Percentiles rank a stretch among this genome's conserved stretches.
Conservation (phyloP, 1,139 yeast genomes). For the Saccharomyces hybrid region DNA sequence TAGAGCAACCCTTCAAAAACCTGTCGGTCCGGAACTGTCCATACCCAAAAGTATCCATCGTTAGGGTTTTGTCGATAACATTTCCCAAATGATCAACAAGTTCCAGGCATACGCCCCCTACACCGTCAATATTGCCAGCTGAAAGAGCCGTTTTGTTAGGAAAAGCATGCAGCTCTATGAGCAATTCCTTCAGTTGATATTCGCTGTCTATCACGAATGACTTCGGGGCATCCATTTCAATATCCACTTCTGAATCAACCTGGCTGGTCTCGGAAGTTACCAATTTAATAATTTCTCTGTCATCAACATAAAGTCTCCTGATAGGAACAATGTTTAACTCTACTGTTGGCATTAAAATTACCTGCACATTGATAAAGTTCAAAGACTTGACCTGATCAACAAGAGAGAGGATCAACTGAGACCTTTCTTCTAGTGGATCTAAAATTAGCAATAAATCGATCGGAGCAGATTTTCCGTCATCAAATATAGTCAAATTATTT, state of each 20-base stretch:
- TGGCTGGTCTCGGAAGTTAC: neutral
- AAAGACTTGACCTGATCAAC: conserved; percentile 38
- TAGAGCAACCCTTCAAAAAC: conserved; percentile 9
- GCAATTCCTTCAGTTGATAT: conserved; percentile 37
- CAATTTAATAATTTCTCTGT: neutral
- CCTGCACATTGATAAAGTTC: conserved; percentile 42
- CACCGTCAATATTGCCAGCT: conserved; percentile 22
- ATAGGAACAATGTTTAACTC: conserved; percentile 39
- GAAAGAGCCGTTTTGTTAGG: conserved; percentile 16
- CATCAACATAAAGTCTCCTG: conserved; percentile 46
- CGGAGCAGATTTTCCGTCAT: conserved; percentile 20
- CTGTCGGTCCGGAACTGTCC: conserved; percentile 20
- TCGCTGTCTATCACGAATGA: conserved; percentile 16
- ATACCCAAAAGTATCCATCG: conserved; percentile 31
- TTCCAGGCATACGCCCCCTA: conserved; percentile 20
- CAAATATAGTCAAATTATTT: conserved; percentile 31
- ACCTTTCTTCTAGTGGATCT: conserved; percentile 63
- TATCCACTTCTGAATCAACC: conserved; percentile 2
- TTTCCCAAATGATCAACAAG: conserved; percentile 14
- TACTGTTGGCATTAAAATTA: conserved; percentile 52
- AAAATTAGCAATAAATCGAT: conserved; percentile 51
- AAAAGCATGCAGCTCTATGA: conserved; percentile 65
- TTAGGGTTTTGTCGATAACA: conserved; percentile 13
- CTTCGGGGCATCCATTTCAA: conserved; percentile 58
- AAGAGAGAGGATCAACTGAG: conserved; percentile 55